phyloP scores from a whole-genome alignment of 805 yeast species.

The Candida qinlingensis region DNA sequence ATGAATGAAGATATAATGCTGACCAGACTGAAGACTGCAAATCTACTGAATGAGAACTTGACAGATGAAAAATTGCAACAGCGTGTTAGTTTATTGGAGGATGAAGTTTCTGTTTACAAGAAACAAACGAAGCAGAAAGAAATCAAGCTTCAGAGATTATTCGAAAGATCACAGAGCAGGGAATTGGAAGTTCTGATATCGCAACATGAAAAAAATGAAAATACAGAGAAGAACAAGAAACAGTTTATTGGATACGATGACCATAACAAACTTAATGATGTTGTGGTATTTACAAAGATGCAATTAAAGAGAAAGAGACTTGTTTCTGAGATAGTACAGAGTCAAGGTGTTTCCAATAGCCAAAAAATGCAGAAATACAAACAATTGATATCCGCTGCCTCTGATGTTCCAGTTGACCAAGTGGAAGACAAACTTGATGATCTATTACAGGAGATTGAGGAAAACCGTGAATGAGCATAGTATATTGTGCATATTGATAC shows the following conservation, averaged over 20 bases:
- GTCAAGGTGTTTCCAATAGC: conserved; percentile 24
- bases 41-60: conserved; percentile 16
- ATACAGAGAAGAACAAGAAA: neutral
- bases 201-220: neutral
- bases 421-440: conserved; percentile 65
- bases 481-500: neutral
- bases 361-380: conserved; percentile 61
- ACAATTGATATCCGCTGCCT: conserved; percentile 60
- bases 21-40: conserved; percentile 23
- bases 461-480: neutral
- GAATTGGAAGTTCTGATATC: conserved; percentile 9
- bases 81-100: conserved; percentile 8
- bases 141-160: conserved; percentile 20
- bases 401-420: conserved; percentile 61
- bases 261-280: conserved; percentile 20
- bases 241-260: neutral
- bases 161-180: conserved; percentile 28
- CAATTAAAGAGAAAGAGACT: conserved; percentile 38
- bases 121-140: conserved; percentile 21
- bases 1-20: conserved; percentile 37
- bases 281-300: conserved; percentile 32
- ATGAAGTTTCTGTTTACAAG: conserved; percentile 19
- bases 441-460: conserved; percentile 34
- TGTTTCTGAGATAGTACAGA: conserved; percentile 30
- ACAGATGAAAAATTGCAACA: conserved; percentile 11